Evolutionary conservation across 495 filamentous ascomycete genomes (phyloP), one percentile per base, ranked within the genome.

Genomic region (Penicillium herquei): DNA sequence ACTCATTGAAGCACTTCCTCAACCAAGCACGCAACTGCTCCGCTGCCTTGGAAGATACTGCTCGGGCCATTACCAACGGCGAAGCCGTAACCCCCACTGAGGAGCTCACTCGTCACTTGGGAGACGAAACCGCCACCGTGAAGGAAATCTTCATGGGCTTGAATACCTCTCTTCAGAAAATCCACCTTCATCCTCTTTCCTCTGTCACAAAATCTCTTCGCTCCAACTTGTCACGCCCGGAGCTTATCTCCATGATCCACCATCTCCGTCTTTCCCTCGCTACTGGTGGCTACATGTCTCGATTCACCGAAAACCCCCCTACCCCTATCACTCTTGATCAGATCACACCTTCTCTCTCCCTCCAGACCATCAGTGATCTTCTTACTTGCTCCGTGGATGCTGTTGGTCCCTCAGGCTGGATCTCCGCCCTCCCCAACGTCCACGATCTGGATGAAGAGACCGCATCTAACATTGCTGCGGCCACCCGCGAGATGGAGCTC

Each of bases 351-450:
- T 67, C 51, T 62, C 84, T 65, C 65, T 79, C 48, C 69, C 82
- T 59, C 17, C 76, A 82, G 37, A 81, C 73, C 10, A 82, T 81
- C 65, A 80, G 82, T 32, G 81, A 85, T 50, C 72, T 95, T 7
- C 78, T 96, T 34, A 87, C 82, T 63, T 84, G 86, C 58, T 85
- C 89, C 39, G 78, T 96, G 9, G 92, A 97, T 72, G 85, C 90
- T 9, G 81, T 96, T n/a, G 91, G 91, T 9, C 78, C 88, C 14
- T 86, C 81, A 11, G 90, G 90, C 31, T 97, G 89, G 89, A 82
- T 96, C 49, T 74, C 84, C 7, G 84, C 83, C 35, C 52, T 68
- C 13, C 63, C 65, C 3, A 40, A 55, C 8, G 53, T 53, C 7
- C 54, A 56, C 35, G 59, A 66, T 31, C 56, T 66, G 21, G 60